Evolutionary conservation across 495 filamentous ascomycete species (phyloP).

Genomic region (Evansstolkia leycettana): DNA sequence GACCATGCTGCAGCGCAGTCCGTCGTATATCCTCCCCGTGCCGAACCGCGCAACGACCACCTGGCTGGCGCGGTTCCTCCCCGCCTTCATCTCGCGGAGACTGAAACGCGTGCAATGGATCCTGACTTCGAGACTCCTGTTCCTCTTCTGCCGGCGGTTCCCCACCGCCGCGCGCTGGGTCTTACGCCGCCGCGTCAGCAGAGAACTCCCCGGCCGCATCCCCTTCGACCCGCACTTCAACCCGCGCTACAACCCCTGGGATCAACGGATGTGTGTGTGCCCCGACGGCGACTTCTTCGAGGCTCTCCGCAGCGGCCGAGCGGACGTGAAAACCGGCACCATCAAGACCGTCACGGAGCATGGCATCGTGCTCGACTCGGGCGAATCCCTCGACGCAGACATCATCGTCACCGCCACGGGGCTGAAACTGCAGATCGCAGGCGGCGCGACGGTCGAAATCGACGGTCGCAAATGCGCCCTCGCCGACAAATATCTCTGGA

Average conservation of each 20-base stretch:
- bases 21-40: slow-evolving; percentile 45
- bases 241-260: slow-evolving; percentile 58
- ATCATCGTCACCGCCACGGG: slow-evolving; percentile 59
- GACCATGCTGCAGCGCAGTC: slow-evolving; percentile 47
- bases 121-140: slow-evolving; percentile 32
- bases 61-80: slow-evolving; percentile 27
- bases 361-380: slow-evolving; percentile 38
- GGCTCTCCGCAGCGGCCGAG: slow-evolving; percentile 42
- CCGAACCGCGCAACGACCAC: slow-evolving; percentile 25
- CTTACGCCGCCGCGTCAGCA: slow-evolving; percentile 28
- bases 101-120: slow-evolving; percentile 37
- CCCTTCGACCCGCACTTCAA: slow-evolving; percentile 56
- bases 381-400: slow-evolving; percentile 39
- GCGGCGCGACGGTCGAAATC: slow-evolving; percentile 14
- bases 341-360: slow-evolving; percentile 41
- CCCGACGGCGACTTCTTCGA: slow-evolving; percentile 66
- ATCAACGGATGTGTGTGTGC: slow-evolving; percentile 60
- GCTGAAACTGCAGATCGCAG: slow-evolving; percentile 16
- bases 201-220: slow-evolving; percentile 44
- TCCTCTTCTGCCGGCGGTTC: slow-evolving; percentile 42
- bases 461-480: slow-evolving; percentile 13
- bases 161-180: slow-evolving; percentile 36
- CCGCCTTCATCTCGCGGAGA: slow-evolving; percentile 17
- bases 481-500: slow-evolving; percentile 24
- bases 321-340: slow-evolving; percentile 45